Percentiles rank a stretch among this genome's conserved stretches.
Conservation (phyloP, 805 yeast species). For the Saccharomycopsis fibuligera region DNA sequence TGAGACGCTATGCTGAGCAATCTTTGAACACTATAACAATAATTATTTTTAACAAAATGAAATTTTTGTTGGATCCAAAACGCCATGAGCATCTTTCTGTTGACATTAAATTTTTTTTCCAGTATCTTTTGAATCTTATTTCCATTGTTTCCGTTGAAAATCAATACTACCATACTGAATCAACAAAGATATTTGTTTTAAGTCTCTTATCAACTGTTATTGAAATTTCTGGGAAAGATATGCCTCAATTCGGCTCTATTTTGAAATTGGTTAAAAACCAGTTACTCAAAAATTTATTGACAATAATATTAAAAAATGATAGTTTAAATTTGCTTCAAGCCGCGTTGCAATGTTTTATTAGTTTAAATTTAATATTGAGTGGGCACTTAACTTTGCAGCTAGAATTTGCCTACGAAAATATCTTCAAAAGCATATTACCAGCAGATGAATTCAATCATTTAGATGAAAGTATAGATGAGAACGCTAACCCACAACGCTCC, state of each 20-base stretch:
- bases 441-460: conserved; percentile 23
- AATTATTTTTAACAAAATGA: conserved; percentile 57
- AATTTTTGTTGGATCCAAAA: conserved; percentile 42
- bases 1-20: conserved; percentile 84
- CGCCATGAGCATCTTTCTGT: conserved; percentile 40
- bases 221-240: conserved; percentile 67
- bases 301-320: conserved; percentile 67
- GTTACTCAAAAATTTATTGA: conserved; percentile 79
- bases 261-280: conserved; percentile 68
- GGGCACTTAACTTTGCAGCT: conserved; percentile 68
- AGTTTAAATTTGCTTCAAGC: conserved; percentile 67
- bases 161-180: conserved; percentile 78
- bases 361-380: conserved; percentile 63
- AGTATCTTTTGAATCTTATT: conserved; percentile 66
- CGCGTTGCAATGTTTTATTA: conserved; percentile 67
- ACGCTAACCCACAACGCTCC: conserved; percentile 19
- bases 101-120: conserved; percentile 40
- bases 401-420: conserved; percentile 60
- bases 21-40: conserved; percentile 66
- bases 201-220: conserved; percentile 69
- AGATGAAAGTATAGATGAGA: conserved; percentile 20
- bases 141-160: conserved; percentile 79
- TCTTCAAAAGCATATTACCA: conserved; percentile 54
- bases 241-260: conserved; percentile 41
- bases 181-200: conserved; percentile 78